phyloP scores from a whole-genome alignment of 306 rosid genomes.

The Hylodesmum podocarpum region DNA sequence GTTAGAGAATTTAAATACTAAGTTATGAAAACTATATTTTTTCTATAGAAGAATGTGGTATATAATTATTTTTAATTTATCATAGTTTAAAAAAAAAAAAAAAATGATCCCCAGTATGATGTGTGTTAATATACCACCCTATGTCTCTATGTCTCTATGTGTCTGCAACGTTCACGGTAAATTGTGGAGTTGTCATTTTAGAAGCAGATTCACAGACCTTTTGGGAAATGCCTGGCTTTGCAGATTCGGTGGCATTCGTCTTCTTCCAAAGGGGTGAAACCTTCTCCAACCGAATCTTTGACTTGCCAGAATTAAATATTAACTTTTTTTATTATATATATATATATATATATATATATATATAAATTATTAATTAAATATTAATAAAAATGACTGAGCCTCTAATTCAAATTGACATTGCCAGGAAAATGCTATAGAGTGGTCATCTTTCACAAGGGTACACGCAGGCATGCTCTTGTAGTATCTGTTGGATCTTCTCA shows the following conservation, averaged over 20 bases:
- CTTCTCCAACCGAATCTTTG: constrained; percentile 21
- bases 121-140: too few species aligned
- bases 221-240: constrained; percentile 14
- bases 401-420: constrained; percentile 14
- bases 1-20: too few species aligned
- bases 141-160: too few species aligned
- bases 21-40: too few species aligned
- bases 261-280: constrained; percentile 18
- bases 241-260: constrained; percentile 5
- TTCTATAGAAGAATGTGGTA: too few species aligned
- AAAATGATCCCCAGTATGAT: too few species aligned
- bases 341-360: too few species aligned
- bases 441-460: constrained; percentile 27
- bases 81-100: too few species aligned
- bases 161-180: neutral
- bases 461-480: constrained; percentile 19
- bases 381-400: neutral
- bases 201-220: constrained; percentile 11
- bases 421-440: constrained; percentile 17
- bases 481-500: constrained; percentile 23
- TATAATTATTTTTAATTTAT: too few species aligned
- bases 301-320: neutral
- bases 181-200: constrained; percentile 11
- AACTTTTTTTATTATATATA: too few species aligned
- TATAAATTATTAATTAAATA: too few species aligned